Base-by-base conservation (phyloP, 2,329 filamentous ascomycete genomes). In the Sporothrix phasma region DNA sequence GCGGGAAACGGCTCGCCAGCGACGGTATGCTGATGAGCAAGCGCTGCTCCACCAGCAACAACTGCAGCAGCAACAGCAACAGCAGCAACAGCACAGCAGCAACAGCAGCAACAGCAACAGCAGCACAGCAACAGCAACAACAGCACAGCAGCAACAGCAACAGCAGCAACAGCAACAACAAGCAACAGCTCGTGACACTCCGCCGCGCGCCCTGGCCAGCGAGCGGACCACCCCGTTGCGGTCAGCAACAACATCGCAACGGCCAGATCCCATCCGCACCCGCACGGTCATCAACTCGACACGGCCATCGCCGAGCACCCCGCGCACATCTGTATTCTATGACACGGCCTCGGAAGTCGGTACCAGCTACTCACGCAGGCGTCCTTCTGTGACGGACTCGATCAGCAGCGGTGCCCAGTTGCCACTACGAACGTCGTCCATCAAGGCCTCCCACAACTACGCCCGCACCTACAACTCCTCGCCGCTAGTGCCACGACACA, bases 401-500 rank as follows among this genome's bases (percentile, higher is more conserved):
- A 39, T 24, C 61, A 76, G 75, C 66, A 72, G 74, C 3, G 41
- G 60, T 5, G 71, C 73, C 3, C 71, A 73, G 3, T 67, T 75
- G 6, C 73, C 76, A 10, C 72, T 74, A n/a, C 78, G 81, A 29
- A 72, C 76, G 22, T 72, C 79, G 2, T 75, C 77, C 0, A 76
- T 79, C 65, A 81, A 80, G 69, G 74, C 74, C 22, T 64, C 75
- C 4, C 73, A 76, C 51, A 74, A 72, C n/a, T 74, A 77, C 54
- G 70, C 76, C 29, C 76, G 79, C 17, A 76, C 77, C 0, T 84
- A 83, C 69, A 83, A 82, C 71, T 85, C 85, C 2, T 87, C 84
- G 1, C 84, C 85, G 2, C 74, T 88, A 59, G 83, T 81, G 10
- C 78, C 79, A 7, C 78, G 78, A 54, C 69, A 76, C 17, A 68